Evolutionary conservation across 768 basidiomycete species (phyloP).

Genomic region (Pleurotus citrinopileatus): DNA sequence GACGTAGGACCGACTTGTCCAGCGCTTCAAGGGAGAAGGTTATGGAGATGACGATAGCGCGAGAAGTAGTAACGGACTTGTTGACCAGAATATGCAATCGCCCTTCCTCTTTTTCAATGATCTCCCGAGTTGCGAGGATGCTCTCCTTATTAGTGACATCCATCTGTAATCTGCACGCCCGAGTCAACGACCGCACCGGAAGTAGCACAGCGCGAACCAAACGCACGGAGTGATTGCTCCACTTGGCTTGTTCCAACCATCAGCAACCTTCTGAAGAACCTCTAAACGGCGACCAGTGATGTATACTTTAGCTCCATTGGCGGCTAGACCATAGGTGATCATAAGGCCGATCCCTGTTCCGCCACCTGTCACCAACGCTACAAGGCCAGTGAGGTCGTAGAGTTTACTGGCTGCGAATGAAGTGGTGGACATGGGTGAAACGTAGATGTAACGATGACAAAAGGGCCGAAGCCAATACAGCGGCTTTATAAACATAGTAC

Average conservation of each 20-base stretch:
- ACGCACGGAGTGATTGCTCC: slow-evolving; percentile 60
- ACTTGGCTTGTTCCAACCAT: slow-evolving; percentile 41
- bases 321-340: slow-evolving; percentile 71
- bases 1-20: slow-evolving; percentile 70
- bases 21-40: slow-evolving; percentile 43
- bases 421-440: slow-evolving; percentile 19
- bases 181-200: background rate
- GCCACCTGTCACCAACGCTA: slow-evolving; percentile 54
- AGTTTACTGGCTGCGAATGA: slow-evolving; percentile 22
- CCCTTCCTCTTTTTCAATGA: slow-evolving; percentile 58
- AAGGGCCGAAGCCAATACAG: background rate
- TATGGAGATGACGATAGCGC: background rate
- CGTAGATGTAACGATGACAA: background rate
- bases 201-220: background rate
- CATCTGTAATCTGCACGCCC: slow-evolving; percentile 50
- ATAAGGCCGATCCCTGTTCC: slow-evolving; percentile 56
- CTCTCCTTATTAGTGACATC: slow-evolving; percentile 71
- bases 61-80: slow-evolving; percentile 49
- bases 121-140: slow-evolving; percentile 52
- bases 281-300: slow-evolving; percentile 70
- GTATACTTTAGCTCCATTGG: slow-evolving; percentile 79
- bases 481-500: background rate
- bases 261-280: slow-evolving; percentile 56
- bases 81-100: slow-evolving; percentile 79
- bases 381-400: slow-evolving; percentile 54